A percentile compares a stretch with the other conserved stretches of the same genome.
phyloP scores from a whole-genome alignment of 352 stramenopile species.

The Phytopythium montanum region DNA sequence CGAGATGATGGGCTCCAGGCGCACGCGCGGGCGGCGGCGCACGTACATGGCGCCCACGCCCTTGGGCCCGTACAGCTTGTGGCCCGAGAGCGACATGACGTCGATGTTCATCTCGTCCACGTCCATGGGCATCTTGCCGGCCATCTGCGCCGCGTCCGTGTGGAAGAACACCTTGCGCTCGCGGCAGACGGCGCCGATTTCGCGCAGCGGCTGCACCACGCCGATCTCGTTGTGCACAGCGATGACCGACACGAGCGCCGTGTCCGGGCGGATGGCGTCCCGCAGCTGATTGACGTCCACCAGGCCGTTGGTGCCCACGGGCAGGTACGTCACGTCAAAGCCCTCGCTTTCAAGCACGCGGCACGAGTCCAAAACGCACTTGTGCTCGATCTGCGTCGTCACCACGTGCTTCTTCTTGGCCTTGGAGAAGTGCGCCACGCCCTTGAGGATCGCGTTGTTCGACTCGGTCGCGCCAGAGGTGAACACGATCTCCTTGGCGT shows the following conservation, averaged over 20 bases:
- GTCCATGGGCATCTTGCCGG: conserved; percentile 96
- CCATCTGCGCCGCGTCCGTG: conserved; percentile 98
- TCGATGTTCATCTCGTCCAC: conserved; percentile 99
- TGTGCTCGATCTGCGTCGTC: conserved; percentile 97
- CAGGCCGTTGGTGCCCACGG: conserved; percentile 90
- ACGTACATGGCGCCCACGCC: conserved; percentile 98
- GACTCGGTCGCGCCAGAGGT: conserved; percentile 98
- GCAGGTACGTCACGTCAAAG: conserved; percentile 98
- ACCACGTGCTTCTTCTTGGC: conserved; percentile 98
- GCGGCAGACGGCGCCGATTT: conserved; percentile 94
- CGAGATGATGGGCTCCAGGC: conserved; percentile 97
- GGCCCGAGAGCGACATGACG: conserved; percentile 97
- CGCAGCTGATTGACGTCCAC: conserved; percentile 95
- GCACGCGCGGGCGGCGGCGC: conserved; percentile 93
- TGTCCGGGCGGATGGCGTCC: conserved; percentile 93
- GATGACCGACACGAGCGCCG: conserved; percentile 97
- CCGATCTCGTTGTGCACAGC: conserved; percentile 99
- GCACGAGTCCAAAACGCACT: conserved; percentile 99
- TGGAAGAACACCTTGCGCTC: conserved; percentile 97
- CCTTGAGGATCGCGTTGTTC: conserved; percentile 99
- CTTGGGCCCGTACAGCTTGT: conserved; percentile 99
- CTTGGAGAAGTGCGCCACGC: conserved; percentile 94
- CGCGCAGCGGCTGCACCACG: conserved; percentile 96
- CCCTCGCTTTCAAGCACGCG: conserved; percentile 95
- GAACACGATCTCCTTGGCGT: conserved; percentile 99